These are phyloP conservation scores for Coniochaeta sp. DNA, from an alignment of 2,329 filamentous ascomycete genomes.

Conservation along the genomic window DNA sequence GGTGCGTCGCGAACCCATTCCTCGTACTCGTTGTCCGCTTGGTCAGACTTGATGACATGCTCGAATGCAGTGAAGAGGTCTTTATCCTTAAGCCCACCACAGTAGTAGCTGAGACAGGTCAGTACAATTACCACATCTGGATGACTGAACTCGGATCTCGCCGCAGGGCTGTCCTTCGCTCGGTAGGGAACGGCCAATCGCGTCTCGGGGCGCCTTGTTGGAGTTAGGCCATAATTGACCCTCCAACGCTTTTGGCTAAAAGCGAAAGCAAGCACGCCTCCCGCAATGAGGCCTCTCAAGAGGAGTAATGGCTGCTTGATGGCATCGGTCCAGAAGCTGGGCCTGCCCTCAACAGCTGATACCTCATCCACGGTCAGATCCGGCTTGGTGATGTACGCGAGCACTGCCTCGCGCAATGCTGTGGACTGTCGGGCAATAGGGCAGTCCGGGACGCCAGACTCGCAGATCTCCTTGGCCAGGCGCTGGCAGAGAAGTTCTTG, in stretches of 20 bases:
- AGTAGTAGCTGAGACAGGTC: constrained; percentile 51
- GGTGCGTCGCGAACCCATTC: constrained; percentile 34
- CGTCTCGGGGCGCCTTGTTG: constrained; percentile 28
- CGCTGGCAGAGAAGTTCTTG: background rate
- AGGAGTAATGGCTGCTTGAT: constrained; percentile 33
- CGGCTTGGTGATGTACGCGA: constrained; percentile 31
- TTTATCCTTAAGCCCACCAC: constrained; percentile 42
- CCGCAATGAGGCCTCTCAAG: constrained; percentile 48
- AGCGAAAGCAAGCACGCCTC: constrained; percentile 45
- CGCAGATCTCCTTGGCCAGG: background rate
- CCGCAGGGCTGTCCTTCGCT: constrained; percentile 50
- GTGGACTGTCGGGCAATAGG: background rate
- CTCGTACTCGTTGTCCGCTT: constrained; percentile 43
- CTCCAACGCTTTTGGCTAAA: constrained; percentile 54
- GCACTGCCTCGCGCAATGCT: background rate
- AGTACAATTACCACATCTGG: constrained; percentile 50
- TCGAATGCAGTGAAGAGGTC: constrained; percentile 41
- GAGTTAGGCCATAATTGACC: constrained; percentile 56
- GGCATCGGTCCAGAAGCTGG: constrained; percentile 27
- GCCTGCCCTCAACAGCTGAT: constrained; percentile 23
- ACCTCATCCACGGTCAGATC: constrained; percentile 24
- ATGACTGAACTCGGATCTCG: constrained; percentile 55
- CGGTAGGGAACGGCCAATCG: constrained; percentile 51
- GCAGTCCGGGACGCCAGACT: background rate
- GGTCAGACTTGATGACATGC: constrained; percentile 42